Percentiles rank a stretch among this genome's conserved stretches.
These are phyloP conservation scores for Picea abies DNA, from an alignment of 83 land plant species.

Conservation along the genomic window DNA sequence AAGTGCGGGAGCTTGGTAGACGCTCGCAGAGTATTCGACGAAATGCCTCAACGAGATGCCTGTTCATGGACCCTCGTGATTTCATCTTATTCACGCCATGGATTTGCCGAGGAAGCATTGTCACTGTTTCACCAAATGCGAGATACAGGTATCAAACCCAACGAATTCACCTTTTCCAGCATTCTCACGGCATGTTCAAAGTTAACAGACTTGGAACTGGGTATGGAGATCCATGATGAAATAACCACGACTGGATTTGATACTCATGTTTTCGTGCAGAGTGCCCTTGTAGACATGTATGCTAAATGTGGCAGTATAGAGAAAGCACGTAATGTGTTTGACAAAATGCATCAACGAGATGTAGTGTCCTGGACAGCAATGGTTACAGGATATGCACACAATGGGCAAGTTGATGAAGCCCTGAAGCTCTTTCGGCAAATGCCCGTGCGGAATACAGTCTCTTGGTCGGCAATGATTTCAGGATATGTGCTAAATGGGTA, in stretches of 20 bases:
- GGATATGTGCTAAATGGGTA: background rate
- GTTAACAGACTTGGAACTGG: background rate
- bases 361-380: conserved; percentile 16
- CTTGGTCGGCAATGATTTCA: conserved; percentile 1
- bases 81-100: conserved; percentile 13
- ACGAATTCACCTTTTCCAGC: conserved; percentile 18
- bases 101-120: conserved; percentile 20
- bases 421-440: background rate
- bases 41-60: conserved; percentile 22
- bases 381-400: conserved; percentile 4
- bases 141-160: conserved; percentile 18
- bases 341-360: conserved; percentile 14
- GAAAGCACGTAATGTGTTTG: conserved; percentile 22
- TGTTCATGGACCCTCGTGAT: conserved; percentile 35
- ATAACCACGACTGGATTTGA: conserved; percentile 15
- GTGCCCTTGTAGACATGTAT: conserved; percentile 25
- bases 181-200: conserved; percentile 27
- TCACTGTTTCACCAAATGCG: conserved; percentile 19
- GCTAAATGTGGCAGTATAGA: conserved; percentile 20
- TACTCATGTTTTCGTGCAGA: conserved; percentile 17
- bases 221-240: conserved; percentile 21
- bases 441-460: background rate
- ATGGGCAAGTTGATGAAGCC: background rate
- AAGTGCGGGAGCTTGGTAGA: conserved; percentile 18
- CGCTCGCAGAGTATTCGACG: conserved; percentile 29